phyloP scores from a whole-genome alignment of 2,329 filamentous ascomycete genomes.

The Monosporascus sp. region DNA sequence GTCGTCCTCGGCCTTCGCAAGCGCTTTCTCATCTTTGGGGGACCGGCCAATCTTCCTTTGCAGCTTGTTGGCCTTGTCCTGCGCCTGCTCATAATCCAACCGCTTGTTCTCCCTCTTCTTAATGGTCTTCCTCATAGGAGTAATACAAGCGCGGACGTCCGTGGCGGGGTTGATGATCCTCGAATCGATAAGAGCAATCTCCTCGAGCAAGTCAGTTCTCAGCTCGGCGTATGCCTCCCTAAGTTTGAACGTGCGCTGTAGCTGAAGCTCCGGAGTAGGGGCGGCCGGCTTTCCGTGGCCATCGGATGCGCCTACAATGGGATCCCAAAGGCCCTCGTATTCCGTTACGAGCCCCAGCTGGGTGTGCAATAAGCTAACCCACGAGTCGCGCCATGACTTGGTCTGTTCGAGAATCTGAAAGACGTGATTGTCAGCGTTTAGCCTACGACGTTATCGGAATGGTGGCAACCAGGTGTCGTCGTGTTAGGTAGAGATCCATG shows the following conservation, averaged over 20 bases:
- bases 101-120: constrained; percentile 81
- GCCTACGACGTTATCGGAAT: not conserved
- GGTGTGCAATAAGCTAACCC: constrained; percentile 65
- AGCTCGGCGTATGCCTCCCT: constrained; percentile 65
- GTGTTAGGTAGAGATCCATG: too few relatives aligned
- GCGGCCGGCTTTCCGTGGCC: constrained; percentile 48
- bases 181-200: constrained; percentile 65
- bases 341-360: constrained; percentile 63
- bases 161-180: constrained; percentile 65
- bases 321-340: constrained; percentile 70
- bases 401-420: constrained; percentile 68
- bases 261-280: constrained; percentile 55
- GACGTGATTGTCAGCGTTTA: not conserved
- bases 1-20: constrained; percentile 69
- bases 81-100: constrained; percentile 73
- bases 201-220: constrained; percentile 64
- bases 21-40: constrained; percentile 65
- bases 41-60: constrained; percentile 65
- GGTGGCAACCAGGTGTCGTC: too few relatives aligned
- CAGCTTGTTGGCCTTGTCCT: constrained; percentile 64
- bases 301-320: constrained; percentile 63
- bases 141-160: constrained; percentile 62
- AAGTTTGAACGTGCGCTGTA: constrained; percentile 61
- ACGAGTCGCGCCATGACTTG: constrained; percentile 72
- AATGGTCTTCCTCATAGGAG: constrained; percentile 73